Conservation (phyloP, 371 early-diverging fungal species). For the Capillidium heterosporum region DNA sequence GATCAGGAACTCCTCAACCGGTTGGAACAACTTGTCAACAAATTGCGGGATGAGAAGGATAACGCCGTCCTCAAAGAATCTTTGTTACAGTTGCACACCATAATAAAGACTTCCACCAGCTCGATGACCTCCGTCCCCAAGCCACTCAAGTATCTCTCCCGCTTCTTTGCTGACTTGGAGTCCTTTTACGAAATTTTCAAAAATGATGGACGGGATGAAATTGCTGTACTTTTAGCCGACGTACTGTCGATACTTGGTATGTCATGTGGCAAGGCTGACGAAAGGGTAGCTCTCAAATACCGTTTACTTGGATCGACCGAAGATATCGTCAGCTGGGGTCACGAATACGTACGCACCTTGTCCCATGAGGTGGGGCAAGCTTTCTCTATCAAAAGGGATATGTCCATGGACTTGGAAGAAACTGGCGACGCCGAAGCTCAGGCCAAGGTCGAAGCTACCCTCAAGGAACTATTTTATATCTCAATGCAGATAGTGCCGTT, state of each 20-base stretch:
- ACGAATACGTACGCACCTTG: slow-evolving; percentile 65
- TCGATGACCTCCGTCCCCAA: slow-evolving; percentile 98
- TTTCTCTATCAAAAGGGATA: neutral
- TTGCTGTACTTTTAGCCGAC: slow-evolving; percentile 52
- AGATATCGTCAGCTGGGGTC: slow-evolving; percentile 90
- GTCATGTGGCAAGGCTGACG: slow-evolving; percentile 77
- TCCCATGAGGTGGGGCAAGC: slow-evolving; percentile 1
- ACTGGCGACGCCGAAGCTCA: neutral
- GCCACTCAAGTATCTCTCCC: slow-evolving; percentile 85
- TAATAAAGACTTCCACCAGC: slow-evolving; percentile 82
- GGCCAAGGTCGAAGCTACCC: neutral
- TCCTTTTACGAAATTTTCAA: slow-evolving; percentile 35
- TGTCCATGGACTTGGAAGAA: neutral
- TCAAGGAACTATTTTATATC: slow-evolving; percentile 40
- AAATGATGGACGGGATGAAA: neutral
- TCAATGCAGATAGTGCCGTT: slow-evolving; percentile 82
- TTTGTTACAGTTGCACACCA: slow-evolving; percentile 66
- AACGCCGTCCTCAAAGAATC: slow-evolving; percentile 59
- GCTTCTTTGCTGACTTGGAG: slow-evolving; percentile 57
- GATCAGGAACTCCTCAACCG: slow-evolving; percentile 2
- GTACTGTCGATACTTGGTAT: slow-evolving; percentile 90
- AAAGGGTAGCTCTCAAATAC: slow-evolving; percentile 68
- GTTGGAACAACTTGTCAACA: neutral
- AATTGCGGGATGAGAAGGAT: slow-evolving; percentile 44
- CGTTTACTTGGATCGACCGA: slow-evolving; percentile 63